Evolutionary conservation across 805 yeast genomes (phyloP), one percentile per base, ranked within the genome.

Genomic region (Osmozyma mogii): DNA sequence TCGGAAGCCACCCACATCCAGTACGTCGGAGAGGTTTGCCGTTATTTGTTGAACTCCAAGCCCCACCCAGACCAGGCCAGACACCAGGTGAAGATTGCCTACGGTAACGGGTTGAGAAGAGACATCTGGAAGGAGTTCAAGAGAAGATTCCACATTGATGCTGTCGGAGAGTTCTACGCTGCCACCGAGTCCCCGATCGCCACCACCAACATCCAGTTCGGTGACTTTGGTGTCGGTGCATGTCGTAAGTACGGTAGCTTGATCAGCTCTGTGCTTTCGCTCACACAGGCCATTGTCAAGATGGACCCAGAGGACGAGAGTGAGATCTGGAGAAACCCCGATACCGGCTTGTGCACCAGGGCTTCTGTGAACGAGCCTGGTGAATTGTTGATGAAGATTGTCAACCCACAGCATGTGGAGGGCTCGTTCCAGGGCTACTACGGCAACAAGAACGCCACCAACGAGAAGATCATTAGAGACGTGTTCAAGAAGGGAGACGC

Each of bases 121-220:
- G 96, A 89, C 49, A 81, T 89, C 32, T 88, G 97, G 97, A 56
- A 50, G 34, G 74, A 75, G 30, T 83, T 88, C 58, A 85, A 84
- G 54, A 56, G 68, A 14, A 65, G 95, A 37, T 88, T 88, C 63
- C 69, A 75, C 35, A 79, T 88, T 36, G 61, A 68, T 16, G 79
- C 72, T 4, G 69, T 88, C 36, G 95, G 94, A 10, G 97, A 88
- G 52, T 88, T 89, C 49, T 88, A 88, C 55, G 95, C 95, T 1
- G 81, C 95, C 2, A 85, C 96, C 1, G 97, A 88, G 51, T 77
- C 89, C 3, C 96, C 96, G 12, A 71, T 84, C 44, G 95, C 94
- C 1, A 71, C 88, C 11, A 85, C 94, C 2, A 78, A 76, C 47
- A 70, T 72, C 47, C 96, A 89, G 56, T 58, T 55, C 27, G 94